Evolutionary conservation across 768 basidiomycete genomes (phyloP).

Genomic region (Leucocoprinus leucothites): DNA sequence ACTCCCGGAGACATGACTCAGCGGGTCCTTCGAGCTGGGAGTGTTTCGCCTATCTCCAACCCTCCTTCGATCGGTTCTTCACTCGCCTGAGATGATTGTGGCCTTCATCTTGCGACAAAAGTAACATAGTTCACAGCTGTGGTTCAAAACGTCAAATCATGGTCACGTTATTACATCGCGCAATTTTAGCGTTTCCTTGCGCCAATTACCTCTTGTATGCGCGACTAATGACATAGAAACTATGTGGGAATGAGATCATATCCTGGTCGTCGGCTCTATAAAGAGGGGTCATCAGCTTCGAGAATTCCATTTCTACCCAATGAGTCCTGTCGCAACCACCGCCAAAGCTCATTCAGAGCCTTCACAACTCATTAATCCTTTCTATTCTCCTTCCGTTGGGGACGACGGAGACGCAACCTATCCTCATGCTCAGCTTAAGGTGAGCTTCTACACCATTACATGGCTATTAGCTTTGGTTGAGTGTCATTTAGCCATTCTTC

Average conservation of each 20-base stretch:
- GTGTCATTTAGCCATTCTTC: slow-evolving; percentile 50
- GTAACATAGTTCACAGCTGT: no score
- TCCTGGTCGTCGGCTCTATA: neutral
- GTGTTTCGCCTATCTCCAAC: neutral
- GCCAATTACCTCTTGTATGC: slow-evolving; percentile 4
- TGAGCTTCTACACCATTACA: slow-evolving; percentile 21
- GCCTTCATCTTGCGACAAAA: no score
- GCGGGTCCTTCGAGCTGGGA: neutral
- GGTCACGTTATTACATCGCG: slow-evolving; percentile 17
- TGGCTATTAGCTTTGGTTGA: neutral
- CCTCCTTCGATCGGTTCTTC: no score
- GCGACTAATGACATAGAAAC: neutral
- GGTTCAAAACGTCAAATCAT: no score
- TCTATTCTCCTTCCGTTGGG: slow-evolving; percentile 59
- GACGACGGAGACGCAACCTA: slow-evolving; percentile 52
- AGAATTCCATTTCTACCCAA: slow-evolving; percentile 17
- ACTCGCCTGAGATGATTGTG: no score
- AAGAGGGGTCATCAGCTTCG: neutral
- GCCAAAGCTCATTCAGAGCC: slow-evolving; percentile 17
- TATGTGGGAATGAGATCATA: neutral
- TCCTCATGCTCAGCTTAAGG: slow-evolving; percentile 58
- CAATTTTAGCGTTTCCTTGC: slow-evolving; percentile 16
- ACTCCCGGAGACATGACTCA: neutral
- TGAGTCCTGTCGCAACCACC: slow-evolving; percentile 51
- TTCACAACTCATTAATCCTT: slow-evolving; percentile 50